These are phyloP conservation scores for Suhomyces bolitotheri DNA, from an alignment of 1,139 yeast species.

Conservation along the genomic window DNA sequence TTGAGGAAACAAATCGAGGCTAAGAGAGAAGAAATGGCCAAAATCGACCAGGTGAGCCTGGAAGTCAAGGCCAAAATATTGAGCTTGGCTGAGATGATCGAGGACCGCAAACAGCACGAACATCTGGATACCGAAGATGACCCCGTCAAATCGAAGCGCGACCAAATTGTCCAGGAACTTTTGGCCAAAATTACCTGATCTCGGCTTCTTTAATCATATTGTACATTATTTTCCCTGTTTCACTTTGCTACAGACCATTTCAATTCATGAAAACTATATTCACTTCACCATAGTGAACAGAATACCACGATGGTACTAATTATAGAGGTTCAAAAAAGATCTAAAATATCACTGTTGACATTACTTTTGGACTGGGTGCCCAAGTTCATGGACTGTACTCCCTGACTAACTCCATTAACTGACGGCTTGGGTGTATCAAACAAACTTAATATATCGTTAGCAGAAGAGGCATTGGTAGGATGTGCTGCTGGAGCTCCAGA, in stretches of 20 bases:
- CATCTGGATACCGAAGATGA: too few species aligned
- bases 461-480: slow-evolving; percentile 18
- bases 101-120: too few species aligned
- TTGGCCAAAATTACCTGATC: slow-evolving; percentile 5
- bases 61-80: slow-evolving; percentile 46
- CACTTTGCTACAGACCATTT: too few species aligned
- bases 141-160: neutral
- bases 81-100: slow-evolving; percentile 20
- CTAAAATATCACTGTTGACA: slow-evolving; percentile 52
- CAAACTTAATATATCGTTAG: slow-evolving; percentile 46
- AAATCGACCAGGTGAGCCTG: slow-evolving; percentile 47
- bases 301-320: too few species aligned
- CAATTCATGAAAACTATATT: too few species aligned
- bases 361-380: slow-evolving; percentile 6
- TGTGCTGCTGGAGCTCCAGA: slow-evolving; percentile 14
- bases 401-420: slow-evolving; percentile 19
- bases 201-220: too few species aligned
- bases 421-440: slow-evolving; percentile 28
- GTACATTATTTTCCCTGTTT: too few species aligned
- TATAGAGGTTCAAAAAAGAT: slow-evolving; percentile 51
- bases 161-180: slow-evolving; percentile 4
- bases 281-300: too few species aligned
- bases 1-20: slow-evolving; percentile 62
- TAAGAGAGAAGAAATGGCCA: slow-evolving; percentile 53
- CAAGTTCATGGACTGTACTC: slow-evolving; percentile 27